phyloP scores from a whole-genome alignment of 2,329 filamentous ascomycete genomes.

The Aspergillus novofumigatus region DNA sequence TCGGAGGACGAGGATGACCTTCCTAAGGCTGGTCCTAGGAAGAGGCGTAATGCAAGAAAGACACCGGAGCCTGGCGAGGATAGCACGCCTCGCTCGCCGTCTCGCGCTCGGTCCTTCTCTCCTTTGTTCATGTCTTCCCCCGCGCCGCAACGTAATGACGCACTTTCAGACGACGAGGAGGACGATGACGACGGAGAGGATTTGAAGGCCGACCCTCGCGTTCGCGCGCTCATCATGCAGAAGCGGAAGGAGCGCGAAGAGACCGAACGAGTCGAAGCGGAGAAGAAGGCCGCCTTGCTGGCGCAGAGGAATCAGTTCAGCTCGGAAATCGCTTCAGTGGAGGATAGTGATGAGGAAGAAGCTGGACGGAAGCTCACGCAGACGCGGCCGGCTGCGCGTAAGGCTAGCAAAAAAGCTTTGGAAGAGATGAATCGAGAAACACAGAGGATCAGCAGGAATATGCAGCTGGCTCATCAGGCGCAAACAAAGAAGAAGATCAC shows the following conservation, averaged over 20 bases:
- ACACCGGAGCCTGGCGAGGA: slow-evolving; percentile 26
- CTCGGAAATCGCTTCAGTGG: slow-evolving; percentile 43
- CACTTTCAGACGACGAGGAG: slow-evolving; percentile 14
- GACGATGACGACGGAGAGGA: slow-evolving; percentile 20
- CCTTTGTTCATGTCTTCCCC: slow-evolving; percentile 44
- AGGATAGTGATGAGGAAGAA: slow-evolving; percentile 57
- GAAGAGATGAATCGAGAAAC: slow-evolving; percentile 96
- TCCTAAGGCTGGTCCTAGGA: slow-evolving; percentile 26
- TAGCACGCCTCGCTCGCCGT: slow-evolving; percentile 18
- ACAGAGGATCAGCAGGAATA: slow-evolving; percentile 80
- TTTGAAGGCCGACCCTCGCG: slow-evolving; percentile 51
- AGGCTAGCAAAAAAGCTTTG: slow-evolving; percentile 89
- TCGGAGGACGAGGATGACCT: slow-evolving; percentile 31
- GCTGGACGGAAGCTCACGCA: slow-evolving; percentile 67
- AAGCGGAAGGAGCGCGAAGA: slow-evolving; percentile 69
- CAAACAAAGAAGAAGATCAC: slow-evolving; percentile 88
- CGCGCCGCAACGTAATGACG: slow-evolving; percentile 5
- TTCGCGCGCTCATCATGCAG: slow-evolving; percentile 67
- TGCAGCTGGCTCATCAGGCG: slow-evolving; percentile 86
- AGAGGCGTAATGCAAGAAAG: slow-evolving; percentile 28
- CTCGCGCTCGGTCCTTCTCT: slow-evolving; percentile 29
- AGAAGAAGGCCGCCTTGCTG: slow-evolving; percentile 35
- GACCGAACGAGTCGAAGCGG: slow-evolving; percentile 54
- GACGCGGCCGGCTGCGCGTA: slow-evolving; percentile 63
- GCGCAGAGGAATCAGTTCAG: slow-evolving; percentile 31